phyloP scores from a whole-genome alignment of 306 rosid species.

The Trifolium pratense region DNA sequence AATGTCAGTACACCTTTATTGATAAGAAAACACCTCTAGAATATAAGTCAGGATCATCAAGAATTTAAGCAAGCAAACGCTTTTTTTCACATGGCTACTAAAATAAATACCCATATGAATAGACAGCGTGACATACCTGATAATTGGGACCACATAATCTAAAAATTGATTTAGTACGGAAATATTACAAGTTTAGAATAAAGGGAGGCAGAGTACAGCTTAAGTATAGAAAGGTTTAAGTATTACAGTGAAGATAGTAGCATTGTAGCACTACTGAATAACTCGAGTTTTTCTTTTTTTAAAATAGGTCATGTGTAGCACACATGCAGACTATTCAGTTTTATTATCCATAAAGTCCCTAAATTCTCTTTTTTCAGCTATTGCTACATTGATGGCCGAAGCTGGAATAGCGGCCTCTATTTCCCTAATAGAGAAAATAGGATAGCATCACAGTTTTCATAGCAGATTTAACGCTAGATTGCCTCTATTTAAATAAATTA shows the following conservation, averaged over 20 bases:
- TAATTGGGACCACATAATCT: constrained; percentile 26
- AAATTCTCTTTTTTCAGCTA: background rate
- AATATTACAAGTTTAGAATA: background rate
- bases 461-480: background rate
- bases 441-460: background rate
- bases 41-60: constrained; percentile 37
- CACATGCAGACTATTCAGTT: constrained; percentile 4
- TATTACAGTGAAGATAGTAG: background rate
- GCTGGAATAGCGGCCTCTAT: background rate
- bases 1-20: constrained; percentile 10
- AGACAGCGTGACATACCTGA: constrained; percentile 26
- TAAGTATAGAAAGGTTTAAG: background rate
- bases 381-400: constrained; percentile 5
- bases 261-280: background rate
- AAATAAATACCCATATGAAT: constrained; percentile 32
- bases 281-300: background rate
- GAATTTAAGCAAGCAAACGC: constrained; percentile 2
- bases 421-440: background rate
- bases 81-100: constrained; percentile 10
- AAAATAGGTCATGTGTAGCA: background rate
- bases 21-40: constrained; percentile 31
- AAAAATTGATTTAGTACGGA: constrained; percentile 20
- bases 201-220: background rate
- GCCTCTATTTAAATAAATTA: background rate
- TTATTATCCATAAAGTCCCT: background rate